Conservation (phyloP, 139 green algal genomes). For the Chlorella sp. region DNA sequence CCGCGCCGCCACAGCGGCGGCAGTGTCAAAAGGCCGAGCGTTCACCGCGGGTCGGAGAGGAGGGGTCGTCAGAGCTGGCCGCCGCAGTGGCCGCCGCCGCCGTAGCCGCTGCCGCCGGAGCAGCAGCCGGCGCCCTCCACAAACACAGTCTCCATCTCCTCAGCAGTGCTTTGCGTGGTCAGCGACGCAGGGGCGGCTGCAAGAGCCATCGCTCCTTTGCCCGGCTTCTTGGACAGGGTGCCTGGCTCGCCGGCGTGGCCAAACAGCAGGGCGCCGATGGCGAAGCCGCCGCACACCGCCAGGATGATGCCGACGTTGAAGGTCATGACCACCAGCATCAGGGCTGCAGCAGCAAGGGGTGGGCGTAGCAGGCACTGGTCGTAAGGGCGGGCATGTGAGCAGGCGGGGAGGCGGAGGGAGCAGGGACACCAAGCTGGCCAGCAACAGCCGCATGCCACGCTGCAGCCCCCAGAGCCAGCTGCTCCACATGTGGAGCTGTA, state of each 20-base stretch:
- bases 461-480: too few species aligned
- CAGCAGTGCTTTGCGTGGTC: neutral
- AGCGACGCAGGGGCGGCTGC: neutral
- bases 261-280: conserved; percentile 58
- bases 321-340: conserved; percentile 67
- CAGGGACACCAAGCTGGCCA: too few species aligned
- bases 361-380: too few species aligned
- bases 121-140: conserved; percentile 24
- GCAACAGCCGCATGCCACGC: too few species aligned
- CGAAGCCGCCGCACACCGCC: conserved; percentile 48
- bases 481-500: too few species aligned
- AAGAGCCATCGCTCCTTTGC: neutral
- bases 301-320: conserved; percentile 68
- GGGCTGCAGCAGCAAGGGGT: neutral
- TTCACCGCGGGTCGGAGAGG: too few species aligned
- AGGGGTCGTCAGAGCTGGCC: neutral
- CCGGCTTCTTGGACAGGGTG: neutral
- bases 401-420: neutral
- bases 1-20: too few species aligned
- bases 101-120: conserved; percentile 4
- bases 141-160: conserved; percentile 22
- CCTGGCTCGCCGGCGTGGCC: conserved; percentile 38
- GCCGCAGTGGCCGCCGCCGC: conserved; percentile 15
- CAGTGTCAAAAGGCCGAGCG: too few species aligned
- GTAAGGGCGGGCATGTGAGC: too few species aligned